These are phyloP conservation scores for Groenewaldozyma sp. DNA, from an alignment of 1,139 yeast species.

Conservation along the genomic window DNA sequence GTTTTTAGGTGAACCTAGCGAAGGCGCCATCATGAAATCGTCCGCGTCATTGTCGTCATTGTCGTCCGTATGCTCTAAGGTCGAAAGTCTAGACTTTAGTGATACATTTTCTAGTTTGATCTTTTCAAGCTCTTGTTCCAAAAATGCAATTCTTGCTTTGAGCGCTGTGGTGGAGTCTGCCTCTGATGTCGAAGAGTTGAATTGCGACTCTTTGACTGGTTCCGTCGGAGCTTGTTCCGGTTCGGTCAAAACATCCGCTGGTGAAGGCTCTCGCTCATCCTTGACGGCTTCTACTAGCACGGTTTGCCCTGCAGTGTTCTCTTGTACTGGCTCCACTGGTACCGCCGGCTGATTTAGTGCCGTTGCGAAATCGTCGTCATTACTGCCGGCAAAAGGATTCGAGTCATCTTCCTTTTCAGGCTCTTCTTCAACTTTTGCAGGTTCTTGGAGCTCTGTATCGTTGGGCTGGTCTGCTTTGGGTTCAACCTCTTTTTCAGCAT, in stretches of 20 bases:
- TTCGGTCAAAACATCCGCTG: no score
- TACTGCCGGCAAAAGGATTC: background rate
- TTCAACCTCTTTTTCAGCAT: conserved; percentile 9
- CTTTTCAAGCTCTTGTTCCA: conserved; percentile 11
- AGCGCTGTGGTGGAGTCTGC: no score
- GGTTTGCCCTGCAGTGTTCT: no score
- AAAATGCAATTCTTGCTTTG: conserved; percentile 6
- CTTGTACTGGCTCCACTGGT: no score
- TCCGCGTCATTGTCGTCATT: conserved; percentile 13
- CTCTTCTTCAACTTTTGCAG: background rate
- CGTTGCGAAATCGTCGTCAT: background rate
- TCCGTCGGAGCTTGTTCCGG: no score
- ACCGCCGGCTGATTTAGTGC: no score
- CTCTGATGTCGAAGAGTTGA: no score
- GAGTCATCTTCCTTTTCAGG: background rate
- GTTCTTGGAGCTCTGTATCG: background rate
- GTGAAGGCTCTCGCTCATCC: no score
- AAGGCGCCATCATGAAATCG: conserved; percentile 22
- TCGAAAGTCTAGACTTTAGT: conserved; percentile 8
- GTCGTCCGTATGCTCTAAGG: background rate
- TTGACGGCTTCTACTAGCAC: no score
- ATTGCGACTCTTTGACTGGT: no score
- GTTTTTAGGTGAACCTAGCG: background rate
- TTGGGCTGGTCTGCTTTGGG: conserved; percentile 11
- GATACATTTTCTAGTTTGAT: conserved; percentile 22